Evolutionary conservation across 768 basidiomycete genomes (phyloP).

Genomic region (Mycena alexandri): DNA sequence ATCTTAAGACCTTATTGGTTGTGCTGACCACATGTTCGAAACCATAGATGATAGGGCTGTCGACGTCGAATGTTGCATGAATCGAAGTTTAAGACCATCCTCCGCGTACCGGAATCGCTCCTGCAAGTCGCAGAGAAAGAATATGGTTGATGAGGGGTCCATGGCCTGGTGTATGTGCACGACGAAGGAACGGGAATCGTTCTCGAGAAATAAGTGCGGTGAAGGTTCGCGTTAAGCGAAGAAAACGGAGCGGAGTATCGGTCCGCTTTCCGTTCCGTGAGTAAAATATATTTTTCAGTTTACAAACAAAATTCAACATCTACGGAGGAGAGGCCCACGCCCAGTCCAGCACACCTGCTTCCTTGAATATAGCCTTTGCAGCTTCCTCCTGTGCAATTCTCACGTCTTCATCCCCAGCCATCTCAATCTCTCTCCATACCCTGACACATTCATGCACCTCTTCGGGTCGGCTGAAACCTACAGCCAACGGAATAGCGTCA

Average conservation of each 20-base stretch:
- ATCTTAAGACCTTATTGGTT: slow-evolving; percentile 80
- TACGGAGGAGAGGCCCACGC: slow-evolving; percentile 78
- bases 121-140: slow-evolving; percentile 91
- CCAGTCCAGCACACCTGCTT: slow-evolving; percentile 69
- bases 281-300: too few species aligned
- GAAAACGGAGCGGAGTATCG: too few species aligned
- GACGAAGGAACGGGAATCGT: too few species aligned
- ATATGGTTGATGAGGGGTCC: slow-evolving; percentile 59
- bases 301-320: background rate
- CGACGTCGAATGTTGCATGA: background rate
- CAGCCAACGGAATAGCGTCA: slow-evolving; percentile 70
- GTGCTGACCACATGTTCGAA: slow-evolving; percentile 80
- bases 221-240: too few species aligned
- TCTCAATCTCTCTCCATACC: slow-evolving; percentile 74
- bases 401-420: slow-evolving; percentile 44
- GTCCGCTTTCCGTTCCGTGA: too few species aligned
- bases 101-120: slow-evolving; percentile 69
- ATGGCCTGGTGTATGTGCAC: slow-evolving; percentile 17
- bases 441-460: slow-evolving; percentile 83
- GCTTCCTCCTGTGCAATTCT: slow-evolving; percentile 60
- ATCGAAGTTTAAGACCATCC: slow-evolving; percentile 37
- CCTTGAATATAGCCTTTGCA: slow-evolving; percentile 59
- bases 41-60: slow-evolving; percentile 69
- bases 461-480: slow-evolving; percentile 74
- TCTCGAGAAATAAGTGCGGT: too few species aligned